These are phyloP conservation scores for Chytridium lagenaria DNA, from an alignment of 371 early-diverging fungal species.

Conservation along the genomic window DNA sequence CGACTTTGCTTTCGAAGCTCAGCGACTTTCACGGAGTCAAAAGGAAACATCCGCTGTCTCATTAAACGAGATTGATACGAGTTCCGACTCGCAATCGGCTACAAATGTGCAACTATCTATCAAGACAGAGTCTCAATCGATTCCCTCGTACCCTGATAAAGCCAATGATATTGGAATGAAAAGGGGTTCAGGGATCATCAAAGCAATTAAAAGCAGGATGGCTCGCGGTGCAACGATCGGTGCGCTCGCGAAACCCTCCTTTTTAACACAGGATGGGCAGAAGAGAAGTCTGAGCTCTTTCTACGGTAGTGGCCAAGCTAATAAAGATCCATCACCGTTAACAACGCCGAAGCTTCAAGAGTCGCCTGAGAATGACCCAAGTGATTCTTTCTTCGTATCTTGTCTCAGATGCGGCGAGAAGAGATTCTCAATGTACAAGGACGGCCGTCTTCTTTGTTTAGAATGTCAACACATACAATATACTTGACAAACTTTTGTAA, in stretches of 20 bases:
- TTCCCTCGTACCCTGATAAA: too few relatives aligned
- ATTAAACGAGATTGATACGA: not conserved
- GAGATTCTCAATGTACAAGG: not conserved
- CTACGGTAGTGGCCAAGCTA: not conserved
- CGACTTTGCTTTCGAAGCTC: not conserved
- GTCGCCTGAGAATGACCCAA: not conserved
- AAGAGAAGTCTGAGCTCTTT: not conserved
- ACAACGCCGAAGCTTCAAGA: not conserved
- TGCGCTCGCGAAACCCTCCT: not conserved
- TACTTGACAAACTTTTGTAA: not conserved
- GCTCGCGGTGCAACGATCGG: conserved; percentile 11
- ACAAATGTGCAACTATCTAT: not conserved
- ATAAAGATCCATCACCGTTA: not conserved
- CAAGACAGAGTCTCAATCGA: too few relatives aligned
- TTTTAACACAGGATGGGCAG: not conserved
- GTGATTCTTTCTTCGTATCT: not conserved
- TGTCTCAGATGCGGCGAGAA: not conserved
- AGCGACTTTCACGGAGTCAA: too few relatives aligned
- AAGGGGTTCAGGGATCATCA: not conserved
- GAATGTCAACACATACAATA: not conserved
- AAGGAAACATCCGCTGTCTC: not conserved
- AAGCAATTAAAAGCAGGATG: conserved; percentile 1
- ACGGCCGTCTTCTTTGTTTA: not conserved
- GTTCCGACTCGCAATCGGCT: not conserved
- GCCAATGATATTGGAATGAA: not conserved